Percentiles rank a stretch among this genome's conserved stretches.
These are phyloP conservation scores for Acephala macrosclerotiorum DNA, from an alignment of 2,329 filamentous ascomycete species.

Conservation along the genomic window DNA sequence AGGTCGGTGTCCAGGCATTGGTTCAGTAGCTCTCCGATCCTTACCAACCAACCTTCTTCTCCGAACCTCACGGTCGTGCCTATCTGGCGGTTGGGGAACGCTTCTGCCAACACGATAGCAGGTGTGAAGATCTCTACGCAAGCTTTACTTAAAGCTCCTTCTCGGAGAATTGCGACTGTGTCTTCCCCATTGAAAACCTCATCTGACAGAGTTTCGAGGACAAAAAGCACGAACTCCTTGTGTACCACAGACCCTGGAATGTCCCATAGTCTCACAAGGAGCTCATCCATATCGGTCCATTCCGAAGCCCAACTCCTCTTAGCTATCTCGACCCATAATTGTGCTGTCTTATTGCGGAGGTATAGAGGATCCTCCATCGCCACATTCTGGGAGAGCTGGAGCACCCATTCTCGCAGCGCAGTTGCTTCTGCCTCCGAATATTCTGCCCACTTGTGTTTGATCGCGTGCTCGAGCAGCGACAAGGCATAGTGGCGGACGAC, in stretches of 20 bases:
- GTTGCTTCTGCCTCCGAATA: slow-evolving; percentile 73
- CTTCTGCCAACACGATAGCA: slow-evolving; percentile 73
- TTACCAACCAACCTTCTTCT: slow-evolving; percentile 85
- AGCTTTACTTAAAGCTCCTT: slow-evolving; percentile 84
- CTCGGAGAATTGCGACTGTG: slow-evolving; percentile 81
- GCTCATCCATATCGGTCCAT: slow-evolving; percentile 93
- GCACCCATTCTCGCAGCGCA: slow-evolving; percentile 76
- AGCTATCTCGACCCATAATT: slow-evolving; percentile 93
- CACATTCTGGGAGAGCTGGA: slow-evolving; percentile 78
- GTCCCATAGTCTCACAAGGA: slow-evolving; percentile 86
- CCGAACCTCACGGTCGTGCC: slow-evolving; percentile 74
- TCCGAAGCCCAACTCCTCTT: slow-evolving; percentile 92
- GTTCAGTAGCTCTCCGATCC: slow-evolving; percentile 76
- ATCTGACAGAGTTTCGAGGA: slow-evolving; percentile 91
- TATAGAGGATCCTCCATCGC: slow-evolving; percentile 78
- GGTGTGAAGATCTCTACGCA: slow-evolving; percentile 96
- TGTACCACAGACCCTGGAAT: slow-evolving; percentile 65
- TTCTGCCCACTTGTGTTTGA: slow-evolving; percentile 83
- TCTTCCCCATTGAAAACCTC: slow-evolving; percentile 95
- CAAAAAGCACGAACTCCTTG: slow-evolving; percentile 86
- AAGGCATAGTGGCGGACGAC: slow-evolving; percentile 93
- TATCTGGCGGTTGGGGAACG: slow-evolving; percentile 75
- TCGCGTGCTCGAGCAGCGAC: slow-evolving; percentile 87
- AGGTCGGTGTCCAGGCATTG: slow-evolving; percentile 74
- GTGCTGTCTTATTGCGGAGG: slow-evolving; percentile 90